Base-by-base conservation (phyloP, 768 basidiomycete genomes). In the Saitozyma podzolica region DNA sequence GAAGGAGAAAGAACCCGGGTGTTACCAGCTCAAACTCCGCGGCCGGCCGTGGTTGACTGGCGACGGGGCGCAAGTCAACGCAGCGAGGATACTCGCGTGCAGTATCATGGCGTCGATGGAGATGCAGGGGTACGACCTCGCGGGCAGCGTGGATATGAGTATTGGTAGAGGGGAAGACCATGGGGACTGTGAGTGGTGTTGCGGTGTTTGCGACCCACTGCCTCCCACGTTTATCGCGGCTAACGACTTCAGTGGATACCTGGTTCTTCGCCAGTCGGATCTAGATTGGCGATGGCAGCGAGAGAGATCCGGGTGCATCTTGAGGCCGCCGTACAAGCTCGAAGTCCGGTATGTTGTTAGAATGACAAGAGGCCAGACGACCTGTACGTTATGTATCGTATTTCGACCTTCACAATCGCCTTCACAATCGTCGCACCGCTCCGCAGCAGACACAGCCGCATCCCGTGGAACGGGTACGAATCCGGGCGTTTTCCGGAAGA, bases 91-190 rank as follows among this genome's bases (percentile, higher is more conserved):
- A 14, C 50, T 76, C 37, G 62, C 50, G 0, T 73, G 71, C 52
- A 51, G 57, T 5, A 17, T 76, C 8, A 55, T 76, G n/a, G 56
- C 63, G 3, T 66, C 70, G 7, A 70, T 76, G 69, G 74, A 73
- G 3, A 49, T 51, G n/a, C 60, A 65, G 17, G 74, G 74, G 8
- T 76, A 67, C 56, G 74, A 73, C 43, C 47, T 76, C 41, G 58
- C 73, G n/a, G 69, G 58, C 37, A 76, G 74, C 58, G 70, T 75
- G 1, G 73, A 75, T 65, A 69, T 76, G 71, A 70, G 64, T 55
- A 54, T 54, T 7, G 73, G 63, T 10, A 59, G 13, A 16, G 65
- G 62, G 2, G 68, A 70, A 19, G 62, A 62, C 29, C 51, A 47
- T 29, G 41, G 29, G 17, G 73, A 75, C 47, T 42, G 73, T 74